Evolutionary conservation across 164 flowering plant species (phyloP).

Genomic region (Aristolochia californica): DNA sequence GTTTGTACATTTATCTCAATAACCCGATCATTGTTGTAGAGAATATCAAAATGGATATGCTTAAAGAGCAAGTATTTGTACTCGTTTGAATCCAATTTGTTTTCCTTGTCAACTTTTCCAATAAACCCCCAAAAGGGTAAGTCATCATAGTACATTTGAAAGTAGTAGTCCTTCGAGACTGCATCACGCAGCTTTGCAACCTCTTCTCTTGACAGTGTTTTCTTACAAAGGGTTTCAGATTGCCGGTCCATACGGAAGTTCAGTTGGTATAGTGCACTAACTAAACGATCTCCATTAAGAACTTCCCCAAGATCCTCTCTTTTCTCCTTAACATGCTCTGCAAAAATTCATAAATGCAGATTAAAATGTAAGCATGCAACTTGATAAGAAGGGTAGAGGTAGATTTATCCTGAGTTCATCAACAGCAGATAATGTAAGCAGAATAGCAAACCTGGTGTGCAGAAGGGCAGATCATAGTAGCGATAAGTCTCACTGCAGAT

Average conservation of each 20-base stretch:
- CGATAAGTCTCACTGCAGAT: slow-evolving; percentile 18
- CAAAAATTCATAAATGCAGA: not conserved
- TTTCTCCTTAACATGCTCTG: slow-evolving; percentile 17
- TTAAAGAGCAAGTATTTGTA: slow-evolving; percentile 16
- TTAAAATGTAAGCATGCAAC: not conserved
- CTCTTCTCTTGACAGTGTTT: slow-evolving; percentile 13
- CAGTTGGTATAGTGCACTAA: slow-evolving; percentile 14
- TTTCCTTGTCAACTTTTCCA: slow-evolving; percentile 20
- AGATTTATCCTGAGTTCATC: too few relatives aligned
- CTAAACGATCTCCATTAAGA: slow-evolving; percentile 19
- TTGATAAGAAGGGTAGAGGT: too few relatives aligned
- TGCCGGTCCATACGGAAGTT: slow-evolving; percentile 12
- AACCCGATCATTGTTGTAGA: slow-evolving; percentile 18
- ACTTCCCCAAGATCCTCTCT: slow-evolving; percentile 22
- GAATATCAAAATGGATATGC: slow-evolving; percentile 18
- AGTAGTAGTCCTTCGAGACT: slow-evolving; percentile 20
- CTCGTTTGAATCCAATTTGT: slow-evolving; percentile 15
- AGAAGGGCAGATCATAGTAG: slow-evolving; percentile 19
- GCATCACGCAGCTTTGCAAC: slow-evolving; percentile 12
- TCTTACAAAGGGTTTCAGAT: slow-evolving; percentile 13
- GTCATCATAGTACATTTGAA: slow-evolving; percentile 25
- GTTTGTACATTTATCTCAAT: slow-evolving; percentile 18
- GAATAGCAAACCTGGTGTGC: slow-evolving; percentile 14
- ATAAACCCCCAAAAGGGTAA: slow-evolving; percentile 22
- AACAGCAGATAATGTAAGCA: not conserved